Evolutionary conservation across 208 protist genomes (phyloP), one percentile per base, ranked within the genome.

Genomic region (Trypanosoma avium): DNA sequence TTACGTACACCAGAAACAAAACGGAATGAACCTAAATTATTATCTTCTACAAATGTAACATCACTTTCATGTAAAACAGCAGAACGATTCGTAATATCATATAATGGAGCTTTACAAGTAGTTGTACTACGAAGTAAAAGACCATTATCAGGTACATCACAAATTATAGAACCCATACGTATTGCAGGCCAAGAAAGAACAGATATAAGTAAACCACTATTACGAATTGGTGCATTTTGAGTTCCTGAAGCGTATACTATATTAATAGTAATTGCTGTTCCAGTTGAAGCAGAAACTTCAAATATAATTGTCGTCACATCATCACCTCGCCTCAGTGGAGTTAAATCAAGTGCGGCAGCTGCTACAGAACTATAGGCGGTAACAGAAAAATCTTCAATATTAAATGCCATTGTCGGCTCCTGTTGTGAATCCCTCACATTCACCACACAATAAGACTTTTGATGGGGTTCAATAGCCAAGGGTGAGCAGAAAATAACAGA

Each of bases 261-360:
- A 15, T 65, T 50, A 19, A 86, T 61, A 13, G 72, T 64, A 30
- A 82, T 46, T 3, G 59, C 70, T 29, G 72, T 70, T 4, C 72
- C 69, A 15, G 54, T 48, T 15, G 63, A 60, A 9, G 66, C 75
- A 17, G 60, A 66, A 10, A 86, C 5, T 4, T 70, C 64, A 64
- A 86, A 86, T 32, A 70, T 21, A 38, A 32, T 55, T 26, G 75
- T 82, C 12, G 76, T 73, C 48, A 69, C 59, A 66, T 81, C 80
- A 13, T 36, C 69, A 27, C 68, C 69, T 4, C 63, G 61, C 22
- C 42, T 35, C 48, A 77, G 47, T 7, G 70, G 49, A 32, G 59
- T 74, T 15, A 53, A 67, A 40, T 63, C 63, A 17, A 82, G 53
- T 2, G 56, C 67, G 7, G 68, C 76, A 5, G 56, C 36, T 15